Percentiles rank a stretch among this genome's conserved stretches.
Evolutionary conservation across 306 rosid species (phyloP).

Genomic region (Morella rubra): DNA sequence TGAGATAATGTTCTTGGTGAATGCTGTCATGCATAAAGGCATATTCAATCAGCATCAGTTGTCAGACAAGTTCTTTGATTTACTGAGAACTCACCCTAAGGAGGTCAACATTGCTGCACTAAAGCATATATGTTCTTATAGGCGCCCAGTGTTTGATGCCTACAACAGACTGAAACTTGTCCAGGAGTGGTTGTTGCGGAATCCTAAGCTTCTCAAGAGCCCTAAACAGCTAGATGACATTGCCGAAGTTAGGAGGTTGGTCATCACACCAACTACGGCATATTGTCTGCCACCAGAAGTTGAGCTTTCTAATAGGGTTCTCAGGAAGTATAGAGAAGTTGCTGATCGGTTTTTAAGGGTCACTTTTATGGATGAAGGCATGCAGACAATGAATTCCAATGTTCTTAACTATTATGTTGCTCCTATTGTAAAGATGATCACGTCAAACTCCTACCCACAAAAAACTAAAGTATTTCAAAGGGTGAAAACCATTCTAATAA

Average conservation of each 20-base stretch:
- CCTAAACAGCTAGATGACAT: conserved; percentile 55
- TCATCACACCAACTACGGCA: conserved; percentile 83
- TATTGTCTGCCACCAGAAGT: conserved; percentile 79
- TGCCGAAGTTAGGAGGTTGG: conserved; percentile 72
- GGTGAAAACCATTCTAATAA: conserved; percentile 50
- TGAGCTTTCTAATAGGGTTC: conserved; percentile 82
- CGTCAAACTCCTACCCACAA: conserved; percentile 52
- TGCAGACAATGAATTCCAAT: conserved; percentile 60
- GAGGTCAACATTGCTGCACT: conserved; percentile 77
- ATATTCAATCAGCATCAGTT: conserved; percentile 63
- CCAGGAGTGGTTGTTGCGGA: conserved; percentile 66
- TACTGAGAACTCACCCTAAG: conserved; percentile 54
- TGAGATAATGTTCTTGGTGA: conserved; percentile 66
- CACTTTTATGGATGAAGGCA: conserved; percentile 90
- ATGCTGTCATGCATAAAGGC: conserved; percentile 70
- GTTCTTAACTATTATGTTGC: conserved; percentile 64
- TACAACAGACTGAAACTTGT: conserved; percentile 51
- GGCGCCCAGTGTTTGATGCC: conserved; percentile 64
- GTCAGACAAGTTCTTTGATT: conserved; percentile 48
- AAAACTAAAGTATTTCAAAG: conserved; percentile 57
- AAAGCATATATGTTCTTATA: conserved; percentile 64
- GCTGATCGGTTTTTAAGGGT: conserved; percentile 81
- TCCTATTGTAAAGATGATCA: conserved; percentile 70
- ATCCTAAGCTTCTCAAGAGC: conserved; percentile 62
- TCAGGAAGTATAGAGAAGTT: conserved; percentile 59